Percentiles rank a stretch among this genome's conserved stretches.
Conservation (phyloP, 2,329 filamentous ascomycete species). For the Mycocentrospora acerina region DNA sequence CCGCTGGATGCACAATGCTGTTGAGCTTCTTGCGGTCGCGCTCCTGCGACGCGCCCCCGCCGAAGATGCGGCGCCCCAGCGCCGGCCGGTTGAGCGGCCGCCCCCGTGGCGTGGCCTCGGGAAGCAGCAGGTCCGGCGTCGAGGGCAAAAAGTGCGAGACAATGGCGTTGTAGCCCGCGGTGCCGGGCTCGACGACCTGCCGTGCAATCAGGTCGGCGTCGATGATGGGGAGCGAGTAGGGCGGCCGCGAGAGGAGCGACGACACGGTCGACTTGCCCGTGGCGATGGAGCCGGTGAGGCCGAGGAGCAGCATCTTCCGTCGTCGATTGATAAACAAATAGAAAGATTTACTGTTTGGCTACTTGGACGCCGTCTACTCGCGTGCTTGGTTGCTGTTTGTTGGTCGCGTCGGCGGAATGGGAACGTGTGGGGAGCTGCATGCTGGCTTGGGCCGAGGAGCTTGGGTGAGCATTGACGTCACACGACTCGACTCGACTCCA, state of each 20-base stretch:
- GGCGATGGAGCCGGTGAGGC: slow-evolving; percentile 93
- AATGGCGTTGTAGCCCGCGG: slow-evolving; percentile 78
- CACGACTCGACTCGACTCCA: too few relatives aligned
- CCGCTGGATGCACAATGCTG: slow-evolving; percentile 87
- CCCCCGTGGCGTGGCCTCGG: slow-evolving; percentile 59
- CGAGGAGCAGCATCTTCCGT: slow-evolving; percentile 80
- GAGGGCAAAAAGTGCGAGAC: slow-evolving; percentile 76
- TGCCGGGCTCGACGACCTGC: slow-evolving; percentile 91
- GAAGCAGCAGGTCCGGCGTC: slow-evolving; percentile 82
- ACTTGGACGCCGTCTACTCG: too few relatives aligned
- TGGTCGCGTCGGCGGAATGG: too few relatives aligned
- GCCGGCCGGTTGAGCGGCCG: slow-evolving; percentile 82
- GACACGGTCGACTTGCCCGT: slow-evolving; percentile 98
- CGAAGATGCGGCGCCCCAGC: slow-evolving; percentile 84
- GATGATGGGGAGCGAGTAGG: slow-evolving; percentile 85
- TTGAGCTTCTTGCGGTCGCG: slow-evolving; percentile 79
- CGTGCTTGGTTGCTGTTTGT: too few relatives aligned
- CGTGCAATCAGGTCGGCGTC: slow-evolving; percentile 93
- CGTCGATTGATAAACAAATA: too few relatives aligned
- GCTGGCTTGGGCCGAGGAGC: too few relatives aligned
- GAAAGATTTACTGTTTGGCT: too few relatives aligned
- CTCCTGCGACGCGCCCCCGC: slow-evolving; percentile 67
- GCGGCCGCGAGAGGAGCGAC: slow-evolving; percentile 72
- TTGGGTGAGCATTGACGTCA: too few relatives aligned
- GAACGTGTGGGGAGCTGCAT: too few relatives aligned